Percentiles rank a stretch among this genome's conserved stretches.
Conservation (phyloP, 2,329 filamentous ascomycete genomes). For the Celoporthe dispersa region DNA sequence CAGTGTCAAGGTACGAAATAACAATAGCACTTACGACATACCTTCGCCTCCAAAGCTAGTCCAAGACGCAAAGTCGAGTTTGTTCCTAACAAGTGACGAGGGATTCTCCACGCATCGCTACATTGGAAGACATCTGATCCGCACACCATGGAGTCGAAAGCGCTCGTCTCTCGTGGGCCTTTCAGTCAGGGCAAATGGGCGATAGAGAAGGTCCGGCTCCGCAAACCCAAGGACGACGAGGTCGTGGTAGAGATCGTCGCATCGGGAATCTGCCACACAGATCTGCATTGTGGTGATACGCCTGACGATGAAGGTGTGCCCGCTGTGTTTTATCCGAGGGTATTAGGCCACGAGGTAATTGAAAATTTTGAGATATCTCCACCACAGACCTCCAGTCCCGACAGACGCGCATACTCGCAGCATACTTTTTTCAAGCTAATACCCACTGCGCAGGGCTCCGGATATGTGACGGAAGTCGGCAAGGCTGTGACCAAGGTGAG, state of each 20-base stretch:
- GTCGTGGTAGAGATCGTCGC: slow-evolving; percentile 58
- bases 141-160: slow-evolving; percentile 35
- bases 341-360: slow-evolving; percentile 57
- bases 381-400: not conserved
- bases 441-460: slow-evolving; percentile 40
- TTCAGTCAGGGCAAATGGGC: slow-evolving; percentile 40
- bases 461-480: slow-evolving; percentile 52
- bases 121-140: not conserved
- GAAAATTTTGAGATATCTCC: too few species aligned
- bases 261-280: slow-evolving; percentile 60
- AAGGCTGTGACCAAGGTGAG: slow-evolving; percentile 42
- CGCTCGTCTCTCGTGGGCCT: slow-evolving; percentile 38
- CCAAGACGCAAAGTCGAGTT: not conserved
- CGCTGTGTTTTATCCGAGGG: slow-evolving; percentile 31
- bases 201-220: slow-evolving; percentile 38
- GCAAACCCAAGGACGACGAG: slow-evolving; percentile 46
- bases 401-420: not conserved
- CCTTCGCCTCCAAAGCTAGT: not conserved
- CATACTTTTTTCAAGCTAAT: not conserved
- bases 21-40: too few species aligned
- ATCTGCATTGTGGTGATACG: slow-evolving; percentile 50
- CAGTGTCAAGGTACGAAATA: too few species aligned
- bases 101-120: not conserved
- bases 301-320: slow-evolving; percentile 32
- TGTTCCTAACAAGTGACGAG: not conserved